Percentiles rank a stretch among this genome's conserved stretches.
Evolutionary conservation across 768 basidiomycete genomes (phyloP).

Genomic region (Suillus paluster): DNA sequence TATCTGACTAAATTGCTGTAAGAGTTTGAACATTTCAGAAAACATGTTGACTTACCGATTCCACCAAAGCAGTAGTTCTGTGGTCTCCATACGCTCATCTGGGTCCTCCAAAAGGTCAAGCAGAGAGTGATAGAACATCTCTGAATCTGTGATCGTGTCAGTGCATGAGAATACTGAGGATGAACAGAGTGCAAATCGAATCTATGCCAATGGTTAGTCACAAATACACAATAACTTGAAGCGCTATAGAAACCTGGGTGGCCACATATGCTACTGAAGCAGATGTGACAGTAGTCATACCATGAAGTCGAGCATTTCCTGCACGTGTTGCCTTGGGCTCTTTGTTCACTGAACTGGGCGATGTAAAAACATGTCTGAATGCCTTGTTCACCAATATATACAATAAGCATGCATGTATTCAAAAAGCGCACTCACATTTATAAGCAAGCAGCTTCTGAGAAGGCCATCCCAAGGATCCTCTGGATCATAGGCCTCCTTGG

Average conservation of each 20-base stretch:
- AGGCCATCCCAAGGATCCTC: conserved; percentile 33
- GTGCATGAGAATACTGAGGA: conserved; percentile 21
- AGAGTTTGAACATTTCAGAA: conserved; percentile 3
- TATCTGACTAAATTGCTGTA: conserved; percentile 7
- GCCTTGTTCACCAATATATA: conserved; percentile 20
- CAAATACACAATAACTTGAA: background rate
- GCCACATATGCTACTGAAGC: conserved; percentile 28
- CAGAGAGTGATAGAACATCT: conserved; percentile 24
- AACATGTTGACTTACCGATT: conserved; percentile 15
- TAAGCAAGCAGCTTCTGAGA: conserved; percentile 23
- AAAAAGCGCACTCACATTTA: conserved; percentile 18
- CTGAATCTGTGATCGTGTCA: conserved; percentile 26
- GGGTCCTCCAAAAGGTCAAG: conserved; percentile 25
- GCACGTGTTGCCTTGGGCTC: conserved; percentile 29
- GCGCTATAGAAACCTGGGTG: conserved; percentile 15
- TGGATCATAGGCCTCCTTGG: conserved; percentile 19
- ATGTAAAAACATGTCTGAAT: conserved; percentile 34
- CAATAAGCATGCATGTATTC: conserved; percentile 12
- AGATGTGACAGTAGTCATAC: conserved; percentile 18
- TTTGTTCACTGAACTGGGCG: conserved; percentile 32
- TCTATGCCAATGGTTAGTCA: conserved; percentile 10
- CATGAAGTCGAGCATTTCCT: conserved; percentile 24
- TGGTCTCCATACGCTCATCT: conserved; percentile 20
- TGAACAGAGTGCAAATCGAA: conserved; percentile 22
- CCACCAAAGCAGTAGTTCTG: conserved; percentile 23